These are phyloP conservation scores for Artemisia argyi DNA, from an alignment of 129 eudicot genomes.

Conservation along the genomic window DNA sequence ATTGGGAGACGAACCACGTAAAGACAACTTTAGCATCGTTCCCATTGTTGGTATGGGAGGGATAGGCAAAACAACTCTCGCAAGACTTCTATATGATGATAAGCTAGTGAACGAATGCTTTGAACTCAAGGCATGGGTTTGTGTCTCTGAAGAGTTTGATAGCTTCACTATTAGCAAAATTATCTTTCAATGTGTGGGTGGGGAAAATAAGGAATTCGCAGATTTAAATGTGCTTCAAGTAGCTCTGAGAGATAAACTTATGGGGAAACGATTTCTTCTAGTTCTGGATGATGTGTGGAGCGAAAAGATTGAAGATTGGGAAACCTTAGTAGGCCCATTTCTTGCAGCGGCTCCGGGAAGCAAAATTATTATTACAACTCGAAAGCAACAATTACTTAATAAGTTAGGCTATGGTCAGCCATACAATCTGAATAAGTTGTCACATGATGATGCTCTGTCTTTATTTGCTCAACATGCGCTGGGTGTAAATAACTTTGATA, in stretches of 20 bases:
- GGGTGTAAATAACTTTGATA: conserved; percentile 4
- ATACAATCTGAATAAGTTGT: conserved; percentile 19
- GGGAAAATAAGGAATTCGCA: conserved; percentile 1
- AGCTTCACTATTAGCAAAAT: conserved; percentile 19
- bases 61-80: conserved; percentile 18
- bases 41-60: conserved; percentile 23
- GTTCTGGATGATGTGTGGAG: conserved; percentile 48
- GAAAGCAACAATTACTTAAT: not conserved
- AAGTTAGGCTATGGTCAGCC: not conserved
- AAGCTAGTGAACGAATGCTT: not conserved
- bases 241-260: conserved; percentile 15
- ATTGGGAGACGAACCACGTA: not conserved
- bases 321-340: conserved; percentile 28
- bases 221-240: conserved; percentile 33
- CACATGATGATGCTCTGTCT: not conserved
- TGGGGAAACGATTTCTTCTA: conserved; percentile 35
- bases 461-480: conserved; percentile 1
- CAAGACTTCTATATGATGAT: conserved; percentile 4
- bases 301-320: conserved; percentile 31
- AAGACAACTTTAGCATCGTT: conserved; percentile 2
- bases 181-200: conserved; percentile 26
- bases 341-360: not conserved
- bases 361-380: conserved; percentile 5
- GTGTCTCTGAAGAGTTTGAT: conserved; percentile 35
- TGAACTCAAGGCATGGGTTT: conserved; percentile 19